Conservation (phyloP, 108 stramenopile species). For the Conticribra guillardii region DNA sequence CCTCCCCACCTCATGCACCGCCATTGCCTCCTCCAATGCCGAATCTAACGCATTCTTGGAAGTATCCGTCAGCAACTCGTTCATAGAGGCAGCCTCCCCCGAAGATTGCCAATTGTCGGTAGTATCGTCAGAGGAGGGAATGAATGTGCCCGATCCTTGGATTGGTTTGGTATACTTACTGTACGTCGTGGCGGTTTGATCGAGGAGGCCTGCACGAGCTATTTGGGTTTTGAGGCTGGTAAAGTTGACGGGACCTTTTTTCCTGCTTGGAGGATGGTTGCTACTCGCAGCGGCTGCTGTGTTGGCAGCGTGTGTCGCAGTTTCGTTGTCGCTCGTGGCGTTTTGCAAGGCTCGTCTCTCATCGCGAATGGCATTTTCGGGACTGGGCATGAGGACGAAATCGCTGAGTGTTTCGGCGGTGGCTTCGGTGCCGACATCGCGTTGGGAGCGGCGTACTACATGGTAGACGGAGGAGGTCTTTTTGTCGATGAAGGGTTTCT, state of each 20-base stretch:
- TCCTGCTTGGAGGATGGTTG: not conserved
- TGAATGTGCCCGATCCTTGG: constrained; percentile 56
- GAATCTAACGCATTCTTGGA: constrained; percentile 54
- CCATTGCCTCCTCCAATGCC: constrained; percentile 57
- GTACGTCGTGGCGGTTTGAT: constrained; percentile 86
- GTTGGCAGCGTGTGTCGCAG: not conserved
- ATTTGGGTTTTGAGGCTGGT: constrained; percentile 19
- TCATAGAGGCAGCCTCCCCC: constrained; percentile 11
- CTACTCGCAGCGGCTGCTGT: not conserved
- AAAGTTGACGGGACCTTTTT: constrained; percentile 17
- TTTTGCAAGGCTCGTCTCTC: constrained; percentile 14
- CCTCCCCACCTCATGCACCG: constrained; percentile 74
- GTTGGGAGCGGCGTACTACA: constrained; percentile 81
- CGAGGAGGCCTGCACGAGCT: constrained; percentile 64
- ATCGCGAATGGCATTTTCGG: constrained; percentile 53
- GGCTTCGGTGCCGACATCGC: constrained; percentile 79
- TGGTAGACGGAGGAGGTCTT: constrained; percentile 85
- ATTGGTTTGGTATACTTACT: constrained; percentile 89
- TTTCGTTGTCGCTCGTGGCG: not conserved
- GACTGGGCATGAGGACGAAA: constrained; percentile 71
- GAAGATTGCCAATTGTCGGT: constrained; percentile 13
- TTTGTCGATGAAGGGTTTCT: constrained; percentile 91
- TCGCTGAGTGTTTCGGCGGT: constrained; percentile 45
- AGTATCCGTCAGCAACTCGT: constrained; percentile 31
- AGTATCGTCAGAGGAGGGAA: constrained; percentile 3